These are phyloP conservation scores for Alternaria sp. DNA, from an alignment of 2,329 filamentous ascomycete genomes.

Conservation along the genomic window DNA sequence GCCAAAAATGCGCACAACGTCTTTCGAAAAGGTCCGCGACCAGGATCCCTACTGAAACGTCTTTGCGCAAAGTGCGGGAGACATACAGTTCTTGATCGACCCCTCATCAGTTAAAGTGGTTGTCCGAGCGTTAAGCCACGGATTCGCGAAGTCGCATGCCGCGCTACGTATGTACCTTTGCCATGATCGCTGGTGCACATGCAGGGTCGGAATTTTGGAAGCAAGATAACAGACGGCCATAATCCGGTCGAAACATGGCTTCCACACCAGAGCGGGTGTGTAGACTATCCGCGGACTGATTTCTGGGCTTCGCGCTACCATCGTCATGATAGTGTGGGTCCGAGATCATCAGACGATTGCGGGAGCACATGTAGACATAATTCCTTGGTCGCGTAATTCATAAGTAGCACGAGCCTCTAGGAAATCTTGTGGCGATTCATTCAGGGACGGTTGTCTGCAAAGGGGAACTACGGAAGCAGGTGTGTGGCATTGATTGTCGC, in stretches of 20 bases:
- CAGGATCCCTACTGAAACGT: conserved; percentile 22
- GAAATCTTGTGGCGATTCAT: conserved; percentile 14
- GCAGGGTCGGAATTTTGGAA: conserved; percentile 33
- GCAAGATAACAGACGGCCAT: conserved; percentile 20
- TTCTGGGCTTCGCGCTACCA: conserved; percentile 21
- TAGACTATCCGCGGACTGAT: conserved; percentile 13
- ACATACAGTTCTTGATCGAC: conserved; percentile 32
- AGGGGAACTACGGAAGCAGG: conserved; percentile 19
- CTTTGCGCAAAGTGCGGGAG: conserved; percentile 42
- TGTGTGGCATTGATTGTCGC: conserved; percentile 44
- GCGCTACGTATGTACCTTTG: conserved; percentile 41
- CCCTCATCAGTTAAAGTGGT: conserved; percentile 39
- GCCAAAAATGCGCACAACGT: conserved; percentile 25
- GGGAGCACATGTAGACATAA: conserved; percentile 14
- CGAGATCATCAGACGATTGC: conserved; percentile 15
- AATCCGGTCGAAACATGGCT: conserved; percentile 2
- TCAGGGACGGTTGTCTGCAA: conserved; percentile 15
- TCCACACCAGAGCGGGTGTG: conserved; percentile 8
- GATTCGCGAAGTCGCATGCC: conserved; percentile 34
- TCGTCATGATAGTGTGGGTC: conserved; percentile 23
- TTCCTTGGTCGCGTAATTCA: conserved; percentile 14
- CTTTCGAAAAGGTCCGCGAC: conserved; percentile 32
- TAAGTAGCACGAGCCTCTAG: conserved; percentile 13
- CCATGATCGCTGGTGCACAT: conserved; percentile 38
- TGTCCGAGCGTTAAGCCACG: conserved; percentile 31